phyloP scores from a whole-genome alignment of 176 grass and related monocot genomes.

The Musa schizocarpa region DNA sequence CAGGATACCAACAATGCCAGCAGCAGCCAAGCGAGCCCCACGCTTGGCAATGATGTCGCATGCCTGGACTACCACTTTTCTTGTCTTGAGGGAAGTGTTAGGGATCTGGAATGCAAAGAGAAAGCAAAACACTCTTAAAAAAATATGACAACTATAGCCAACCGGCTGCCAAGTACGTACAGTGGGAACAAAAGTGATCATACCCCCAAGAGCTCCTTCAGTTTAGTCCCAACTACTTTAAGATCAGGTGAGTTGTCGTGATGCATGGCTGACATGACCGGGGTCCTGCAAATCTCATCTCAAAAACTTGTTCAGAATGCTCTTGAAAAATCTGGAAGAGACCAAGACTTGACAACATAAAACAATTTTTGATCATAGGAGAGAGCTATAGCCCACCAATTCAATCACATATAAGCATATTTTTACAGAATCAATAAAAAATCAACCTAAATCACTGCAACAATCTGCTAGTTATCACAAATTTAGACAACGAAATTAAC shows the following conservation, averaged over 20 bases:
- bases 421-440: background rate
- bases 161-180: background rate
- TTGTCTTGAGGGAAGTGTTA: slow-evolving; percentile 43
- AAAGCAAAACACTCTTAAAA: background rate
- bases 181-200: too few relatives aligned
- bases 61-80: slow-evolving; percentile 27
- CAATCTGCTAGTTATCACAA: background rate
- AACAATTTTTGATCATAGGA: background rate
- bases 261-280: slow-evolving; percentile 47
- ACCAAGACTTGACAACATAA: background rate
- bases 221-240: slow-evolving; percentile 35
- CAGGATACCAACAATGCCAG: slow-evolving; percentile 46
- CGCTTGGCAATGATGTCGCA: slow-evolving; percentile 48
- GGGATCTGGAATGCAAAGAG: slow-evolving; percentile 33
- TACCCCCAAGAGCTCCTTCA: slow-evolving; percentile 55
- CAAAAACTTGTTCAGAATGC: slow-evolving; percentile 14
- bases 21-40: slow-evolving; percentile 36
- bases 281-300: slow-evolving; percentile 30
- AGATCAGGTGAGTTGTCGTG: slow-evolving; percentile 53
- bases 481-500: too few relatives aligned
- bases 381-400: background rate
- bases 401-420: background rate
- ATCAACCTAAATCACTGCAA: background rate
- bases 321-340: background rate
- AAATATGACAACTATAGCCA: background rate